Evolutionary conservation across 2,329 filamentous ascomycete genomes (phyloP), one percentile per base, ranked within the genome.

Genomic region (Scopulariopsis brevicaulis): DNA sequence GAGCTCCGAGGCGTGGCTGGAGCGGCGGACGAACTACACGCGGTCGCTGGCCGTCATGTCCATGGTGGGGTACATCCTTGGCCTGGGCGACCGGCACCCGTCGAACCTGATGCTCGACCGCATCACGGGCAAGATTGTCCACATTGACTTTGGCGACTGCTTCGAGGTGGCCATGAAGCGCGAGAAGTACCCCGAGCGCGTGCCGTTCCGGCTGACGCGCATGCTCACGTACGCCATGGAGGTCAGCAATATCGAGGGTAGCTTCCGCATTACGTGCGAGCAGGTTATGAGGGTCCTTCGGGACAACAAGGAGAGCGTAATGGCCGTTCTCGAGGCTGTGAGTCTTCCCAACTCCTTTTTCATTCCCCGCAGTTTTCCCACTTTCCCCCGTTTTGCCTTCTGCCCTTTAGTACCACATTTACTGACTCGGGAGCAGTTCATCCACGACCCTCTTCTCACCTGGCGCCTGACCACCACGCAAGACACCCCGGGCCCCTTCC

Each of bases 141-240:
- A 99, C 70, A 97, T 99, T 65, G 94, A 99, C 77, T 99, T 99
- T 67, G 95, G 94, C 65, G 94, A 99, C 74, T 99, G 94, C 71
- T 99, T 99, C 74, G 94, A 99, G 72, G 90, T 99, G 57, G 94
- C 95, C 28, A 99, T 96, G 92, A 95, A 99, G 75, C 89, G 95
- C 64, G 95, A 99, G 73, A 99, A 99, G 71, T 99, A 96, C 68
- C 94, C 94, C 0, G 94, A 99, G 73, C 81, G 93, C 56, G 94
- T 99, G 59, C 95, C 94, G 0, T 99, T 99, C 89, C 87, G 95
- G 59, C 79, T 99, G 54, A 99, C 94, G 2, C 84, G 94, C 64
- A 99, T 99, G 94, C 83, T 99, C 73, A 99, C 95, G 0, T 99
- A 96, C 69, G 95, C 95, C 24, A 99, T 99, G 94, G 94, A 99